Percentiles rank a stretch among this genome's conserved stretches.
phyloP scores from a whole-genome alignment of 345 rosid species.

The Triadica sebifera region DNA sequence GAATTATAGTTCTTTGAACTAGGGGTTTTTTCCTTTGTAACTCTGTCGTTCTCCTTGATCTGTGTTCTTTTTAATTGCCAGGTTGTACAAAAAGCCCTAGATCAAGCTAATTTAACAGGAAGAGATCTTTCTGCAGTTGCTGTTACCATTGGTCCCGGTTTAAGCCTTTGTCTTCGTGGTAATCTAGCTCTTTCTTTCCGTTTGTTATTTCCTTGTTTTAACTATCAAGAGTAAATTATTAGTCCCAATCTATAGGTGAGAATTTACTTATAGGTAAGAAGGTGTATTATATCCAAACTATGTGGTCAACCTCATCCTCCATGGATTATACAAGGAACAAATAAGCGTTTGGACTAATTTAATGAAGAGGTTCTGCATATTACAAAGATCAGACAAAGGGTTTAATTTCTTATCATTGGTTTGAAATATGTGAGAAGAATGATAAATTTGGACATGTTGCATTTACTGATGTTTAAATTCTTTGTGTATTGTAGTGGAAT shows the following conservation, averaged over 20 bases:
- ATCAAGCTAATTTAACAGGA: conserved; percentile 61
- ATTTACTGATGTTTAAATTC: background rate
- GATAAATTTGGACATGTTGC: background rate
- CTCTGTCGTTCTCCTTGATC: background rate
- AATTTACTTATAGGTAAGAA: background rate
- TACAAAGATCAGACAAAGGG: background rate
- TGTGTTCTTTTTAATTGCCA: conserved; percentile 29
- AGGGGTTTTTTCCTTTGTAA: background rate
- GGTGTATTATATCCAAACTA: background rate
- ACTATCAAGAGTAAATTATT: background rate
- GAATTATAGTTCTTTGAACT: background rate
- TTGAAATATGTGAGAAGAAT: background rate
- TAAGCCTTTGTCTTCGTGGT: conserved; percentile 96
- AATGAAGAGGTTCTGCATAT: background rate
- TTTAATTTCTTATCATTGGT: background rate
- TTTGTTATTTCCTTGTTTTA: background rate
- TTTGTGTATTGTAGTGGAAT: background rate
- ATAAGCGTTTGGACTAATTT: background rate
- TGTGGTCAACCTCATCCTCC: background rate
- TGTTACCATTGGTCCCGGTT: conserved; percentile 98
- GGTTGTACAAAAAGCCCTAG: conserved; percentile 88
- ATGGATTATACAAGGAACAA: background rate
- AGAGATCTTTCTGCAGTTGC: conserved; percentile 87
- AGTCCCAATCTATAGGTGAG: background rate
- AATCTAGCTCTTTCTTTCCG: conserved; percentile 20